Percentiles rank a stretch among this genome's conserved stretches.
phyloP scores from a whole-genome alignment of 257 asterid species.

The Asclepias syriaca region DNA sequence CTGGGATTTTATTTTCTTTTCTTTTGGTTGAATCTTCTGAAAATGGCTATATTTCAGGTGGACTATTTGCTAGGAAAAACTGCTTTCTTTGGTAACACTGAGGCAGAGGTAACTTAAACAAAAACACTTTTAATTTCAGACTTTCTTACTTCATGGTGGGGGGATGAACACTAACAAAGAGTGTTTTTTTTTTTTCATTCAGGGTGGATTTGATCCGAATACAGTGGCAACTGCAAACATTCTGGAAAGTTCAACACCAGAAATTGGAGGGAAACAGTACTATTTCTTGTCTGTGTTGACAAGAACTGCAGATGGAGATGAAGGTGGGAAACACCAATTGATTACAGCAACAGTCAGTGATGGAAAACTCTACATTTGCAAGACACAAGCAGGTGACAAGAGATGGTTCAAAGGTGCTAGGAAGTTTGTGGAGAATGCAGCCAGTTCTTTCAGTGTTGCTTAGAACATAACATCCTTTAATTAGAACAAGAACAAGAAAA shows the following conservation, averaged over 20 bases:
- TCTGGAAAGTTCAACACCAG: conserved; percentile 57
- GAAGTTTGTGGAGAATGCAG: conserved; percentile 70
- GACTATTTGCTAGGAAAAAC: conserved; percentile 85
- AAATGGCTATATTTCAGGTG: conserved; percentile 44
- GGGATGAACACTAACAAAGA: no score
- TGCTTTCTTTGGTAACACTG: conserved; percentile 77
- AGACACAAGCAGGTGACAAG: conserved; percentile 98
- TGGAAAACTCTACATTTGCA: conserved; percentile 85
- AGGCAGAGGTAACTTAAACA: conserved; percentile 57
- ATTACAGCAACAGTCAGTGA: conserved; percentile 56
- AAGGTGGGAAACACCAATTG: conserved; percentile 86
- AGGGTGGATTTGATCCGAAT: conserved; percentile 89
- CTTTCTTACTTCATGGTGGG: no score
- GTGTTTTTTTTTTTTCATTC: background rate
- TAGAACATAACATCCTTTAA: conserved; percentile 13
- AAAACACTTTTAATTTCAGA: background rate
- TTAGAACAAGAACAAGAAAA: no score
- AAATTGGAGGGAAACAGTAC: conserved; percentile 45
- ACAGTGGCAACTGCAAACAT: conserved; percentile 82
- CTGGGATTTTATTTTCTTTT: no score
- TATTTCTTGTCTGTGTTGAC: conserved; percentile 62
- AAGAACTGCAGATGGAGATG: conserved; percentile 89
- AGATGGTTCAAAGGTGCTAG: conserved; percentile 96
- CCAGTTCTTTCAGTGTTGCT: conserved; percentile 78
- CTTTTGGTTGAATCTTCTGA: no score